These are phyloP conservation scores for Cryphonectria japonica DNA, from an alignment of 2,329 filamentous ascomycete genomes.

Conservation along the genomic window DNA sequence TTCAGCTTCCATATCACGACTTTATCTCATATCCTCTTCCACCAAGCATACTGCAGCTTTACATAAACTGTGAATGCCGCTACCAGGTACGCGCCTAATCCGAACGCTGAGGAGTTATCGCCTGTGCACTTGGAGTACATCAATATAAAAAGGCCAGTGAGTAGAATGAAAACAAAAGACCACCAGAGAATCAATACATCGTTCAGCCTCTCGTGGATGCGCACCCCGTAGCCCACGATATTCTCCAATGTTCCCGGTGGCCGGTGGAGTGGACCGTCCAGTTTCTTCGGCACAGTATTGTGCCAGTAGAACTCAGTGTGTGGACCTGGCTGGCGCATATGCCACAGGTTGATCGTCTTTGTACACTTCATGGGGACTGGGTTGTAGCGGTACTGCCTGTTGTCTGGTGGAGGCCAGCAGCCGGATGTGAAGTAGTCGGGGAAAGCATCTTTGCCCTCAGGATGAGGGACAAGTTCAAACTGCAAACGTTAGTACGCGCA, in stretches of 20 bases:
- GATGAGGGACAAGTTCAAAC: background rate
- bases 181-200: background rate
- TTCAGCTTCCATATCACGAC: too few species aligned
- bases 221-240: background rate
- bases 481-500: background rate
- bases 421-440: background rate
- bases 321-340: background rate
- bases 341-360: background rate
- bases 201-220: background rate
- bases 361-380: background rate
- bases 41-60: background rate
- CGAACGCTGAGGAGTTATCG: background rate
- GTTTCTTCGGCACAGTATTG: background rate
- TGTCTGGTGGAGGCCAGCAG: background rate
- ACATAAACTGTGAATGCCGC: background rate
- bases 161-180: background rate
- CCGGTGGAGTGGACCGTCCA: background rate
- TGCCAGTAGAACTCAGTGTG: background rate
- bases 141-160: background rate
- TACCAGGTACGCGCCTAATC: background rate
- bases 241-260: background rate
- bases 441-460: background rate
- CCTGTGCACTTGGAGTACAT: background rate
- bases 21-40: background rate
- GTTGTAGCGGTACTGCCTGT: background rate